phyloP scores from a whole-genome alignment of 176 grass and related monocot species.

The Oryza glaberrima region DNA sequence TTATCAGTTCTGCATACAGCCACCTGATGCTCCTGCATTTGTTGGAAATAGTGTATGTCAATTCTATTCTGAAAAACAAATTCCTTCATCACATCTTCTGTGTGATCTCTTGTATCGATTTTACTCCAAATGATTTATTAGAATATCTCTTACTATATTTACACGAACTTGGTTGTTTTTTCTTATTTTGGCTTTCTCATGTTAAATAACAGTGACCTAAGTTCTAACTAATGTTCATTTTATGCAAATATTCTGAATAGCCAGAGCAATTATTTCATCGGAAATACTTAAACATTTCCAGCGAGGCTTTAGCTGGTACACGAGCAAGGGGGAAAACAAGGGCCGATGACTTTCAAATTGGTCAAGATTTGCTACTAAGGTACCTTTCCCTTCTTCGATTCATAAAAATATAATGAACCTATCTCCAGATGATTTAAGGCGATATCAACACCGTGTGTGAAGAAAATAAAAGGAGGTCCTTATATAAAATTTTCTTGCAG shows the following conservation, averaged over 20 bases:
- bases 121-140: not conserved
- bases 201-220: not conserved
- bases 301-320: conserved; percentile 96
- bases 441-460: conserved; percentile 7
- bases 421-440: not conserved
- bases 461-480: not conserved
- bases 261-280: conserved; percentile 99
- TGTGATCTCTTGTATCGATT: not conserved
- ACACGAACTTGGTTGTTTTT: not conserved
- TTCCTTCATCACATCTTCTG: not conserved
- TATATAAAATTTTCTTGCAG: conserved; percentile 56
- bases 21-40: conserved; percentile 79
- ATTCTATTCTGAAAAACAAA: conserved; percentile 18
- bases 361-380: conserved; percentile 94
- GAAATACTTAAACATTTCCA: conserved; percentile 90
- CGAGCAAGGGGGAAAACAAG: conserved; percentile 77
- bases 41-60: conserved; percentile 95
- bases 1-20: conserved; percentile 93
- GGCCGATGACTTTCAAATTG: conserved; percentile 75
- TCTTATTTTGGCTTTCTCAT: not conserved
- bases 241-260: conserved; percentile 88
- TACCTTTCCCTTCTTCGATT: conserved; percentile 37
- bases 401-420: not conserved
- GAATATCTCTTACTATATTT: not conserved
- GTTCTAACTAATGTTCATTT: conserved; percentile 71